Base-by-base conservation (phyloP, 2,329 filamentous ascomycete species). In the Chaetothyriales sp. region DNA sequence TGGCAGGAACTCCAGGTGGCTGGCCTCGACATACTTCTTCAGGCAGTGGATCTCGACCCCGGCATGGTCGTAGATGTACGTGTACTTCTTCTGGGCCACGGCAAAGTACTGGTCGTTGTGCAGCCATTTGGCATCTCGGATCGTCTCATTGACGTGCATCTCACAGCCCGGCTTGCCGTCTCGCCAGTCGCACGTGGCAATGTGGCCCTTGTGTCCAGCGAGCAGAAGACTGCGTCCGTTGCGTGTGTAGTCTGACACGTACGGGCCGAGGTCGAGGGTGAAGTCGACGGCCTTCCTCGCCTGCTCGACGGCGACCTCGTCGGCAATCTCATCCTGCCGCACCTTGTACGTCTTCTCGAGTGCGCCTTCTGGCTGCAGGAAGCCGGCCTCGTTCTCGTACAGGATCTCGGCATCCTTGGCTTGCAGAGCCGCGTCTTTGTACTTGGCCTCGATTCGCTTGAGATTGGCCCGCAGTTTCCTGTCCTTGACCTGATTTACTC, bases 391-490 rank as follows among this genome's bases (percentile, higher is more conserved):
- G 66, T 95, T 87, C 69, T 97, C 90, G 51, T 94, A 78, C 61
- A 98, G 72, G 52, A 98, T 92, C 70, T 98, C 92, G 19, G 90
- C 88, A 74, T 95, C 90, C 69, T 95, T 94, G 15, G 92, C 89
- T 67, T 86, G 83, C 37, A 94, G 69, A 0, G 85, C 74, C 1
- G 90, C 90, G 61, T 84, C 78, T 63, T 89, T 80, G 69, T 89
- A 90, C 67, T 92, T 92, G 54, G 73, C 73, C 66, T 98, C 92
- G 46, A 95, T 76, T 1, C 75, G 75, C 64, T 82, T 83, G 48
- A 98, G 71, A 58, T 87, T 94, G 10, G 81, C 78, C 47, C 88
- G 83, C 56, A 97, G 70, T 67, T 97, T 98, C 76, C 86, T 94
- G 74, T 97, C 89, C 63, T 82, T 85, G 62, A 95, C 80, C 7